These are phyloP conservation scores for Komagataella ulmi DNA, from an alignment of 805 yeast genomes.

Conservation along the genomic window DNA sequence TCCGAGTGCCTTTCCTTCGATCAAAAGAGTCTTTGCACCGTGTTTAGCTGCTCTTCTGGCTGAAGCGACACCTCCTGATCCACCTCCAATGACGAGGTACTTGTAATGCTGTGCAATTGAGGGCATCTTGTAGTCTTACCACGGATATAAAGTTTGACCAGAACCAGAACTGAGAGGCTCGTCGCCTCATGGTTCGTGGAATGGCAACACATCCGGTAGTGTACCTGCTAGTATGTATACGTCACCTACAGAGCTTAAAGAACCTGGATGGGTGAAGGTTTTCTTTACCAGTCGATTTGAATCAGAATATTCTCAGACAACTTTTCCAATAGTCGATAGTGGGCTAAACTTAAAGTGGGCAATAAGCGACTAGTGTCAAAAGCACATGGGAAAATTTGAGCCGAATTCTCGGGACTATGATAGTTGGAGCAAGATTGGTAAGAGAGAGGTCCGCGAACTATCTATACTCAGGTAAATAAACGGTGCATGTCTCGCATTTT, in stretches of 20 bases:
- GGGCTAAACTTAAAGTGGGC: background rate
- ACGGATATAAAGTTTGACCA: too few species aligned
- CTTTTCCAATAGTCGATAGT: background rate
- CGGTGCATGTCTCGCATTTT: background rate
- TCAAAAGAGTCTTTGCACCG: constrained; percentile 77
- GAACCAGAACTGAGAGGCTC: too few species aligned
- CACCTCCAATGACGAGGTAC: constrained; percentile 95
- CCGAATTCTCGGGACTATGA: background rate
- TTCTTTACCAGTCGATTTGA: too few species aligned
- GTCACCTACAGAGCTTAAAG: too few species aligned
- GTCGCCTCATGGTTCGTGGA: background rate
- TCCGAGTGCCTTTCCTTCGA: constrained; percentile 78
- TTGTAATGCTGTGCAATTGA: constrained; percentile 44
- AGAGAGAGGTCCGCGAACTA: background rate
- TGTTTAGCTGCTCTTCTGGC: constrained; percentile 92
- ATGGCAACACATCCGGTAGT: background rate
- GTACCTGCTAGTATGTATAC: background rate
- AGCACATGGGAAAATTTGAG: background rate
- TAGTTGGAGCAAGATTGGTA: background rate
- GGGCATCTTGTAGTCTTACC: background rate
- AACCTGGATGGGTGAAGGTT: too few species aligned
- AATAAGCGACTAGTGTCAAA: background rate
- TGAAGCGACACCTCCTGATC: constrained; percentile 98
- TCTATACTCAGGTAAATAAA: background rate
- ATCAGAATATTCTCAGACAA: too few species aligned